phyloP scores from a whole-genome alignment of 2,329 filamentous ascomycete species.

The Alternaria sp. region DNA sequence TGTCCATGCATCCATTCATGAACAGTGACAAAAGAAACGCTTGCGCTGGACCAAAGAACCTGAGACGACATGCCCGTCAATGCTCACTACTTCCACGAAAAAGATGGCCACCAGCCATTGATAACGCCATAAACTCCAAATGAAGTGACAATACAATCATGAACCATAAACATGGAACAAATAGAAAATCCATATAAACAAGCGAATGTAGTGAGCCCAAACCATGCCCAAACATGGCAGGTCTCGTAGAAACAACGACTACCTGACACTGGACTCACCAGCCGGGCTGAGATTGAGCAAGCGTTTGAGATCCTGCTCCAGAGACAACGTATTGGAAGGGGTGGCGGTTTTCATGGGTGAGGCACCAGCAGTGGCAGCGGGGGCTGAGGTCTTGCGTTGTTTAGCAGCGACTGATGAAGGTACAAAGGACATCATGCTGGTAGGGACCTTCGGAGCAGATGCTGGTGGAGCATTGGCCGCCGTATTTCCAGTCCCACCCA shows the following conservation, averaged over 20 bases:
- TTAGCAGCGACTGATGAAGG: slow-evolving; percentile 47
- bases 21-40: slow-evolving; percentile 20
- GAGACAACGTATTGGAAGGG: slow-evolving; percentile 29
- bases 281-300: slow-evolving; percentile 41
- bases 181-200: slow-evolving; percentile 30
- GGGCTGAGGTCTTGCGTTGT: slow-evolving; percentile 30
- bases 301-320: slow-evolving; percentile 47
- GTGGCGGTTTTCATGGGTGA: slow-evolving; percentile 21
- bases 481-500: slow-evolving; percentile 20
- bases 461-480: slow-evolving; percentile 17
- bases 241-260: slow-evolving; percentile 15
- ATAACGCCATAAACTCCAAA: slow-evolving; percentile 27
- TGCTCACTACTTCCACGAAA: slow-evolving; percentile 17
- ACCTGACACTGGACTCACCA: slow-evolving; percentile 32
- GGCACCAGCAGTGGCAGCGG: slow-evolving; percentile 19
- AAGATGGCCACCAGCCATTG: slow-evolving; percentile 20
- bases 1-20: slow-evolving; percentile 17
- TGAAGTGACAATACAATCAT: slow-evolving; percentile 23
- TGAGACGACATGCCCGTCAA: slow-evolving; percentile 11
- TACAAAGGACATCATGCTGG: slow-evolving; percentile 42
- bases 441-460: slow-evolving; percentile 27
- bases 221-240: slow-evolving; percentile 35
- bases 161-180: slow-evolving; percentile 27
- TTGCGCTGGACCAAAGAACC: slow-evolving; percentile 9
- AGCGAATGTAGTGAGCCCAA: slow-evolving; percentile 23